These are phyloP conservation scores for Fusarium verrucosum DNA, from an alignment of 2,329 filamentous ascomycete genomes.

Conservation along the genomic window DNA sequence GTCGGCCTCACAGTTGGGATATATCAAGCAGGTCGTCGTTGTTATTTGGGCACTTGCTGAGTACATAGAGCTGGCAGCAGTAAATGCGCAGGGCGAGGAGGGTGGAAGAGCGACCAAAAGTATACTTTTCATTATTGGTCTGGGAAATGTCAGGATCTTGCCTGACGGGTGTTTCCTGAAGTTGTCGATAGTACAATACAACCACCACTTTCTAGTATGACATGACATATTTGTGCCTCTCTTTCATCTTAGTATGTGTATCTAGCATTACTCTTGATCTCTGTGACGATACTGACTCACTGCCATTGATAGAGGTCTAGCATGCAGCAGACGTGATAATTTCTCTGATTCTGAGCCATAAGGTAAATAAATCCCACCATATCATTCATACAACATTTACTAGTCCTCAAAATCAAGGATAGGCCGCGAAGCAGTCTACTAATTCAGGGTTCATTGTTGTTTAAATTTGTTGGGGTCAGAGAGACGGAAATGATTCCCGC, in stretches of 20 bases:
- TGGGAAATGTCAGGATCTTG: conserved; percentile 8
- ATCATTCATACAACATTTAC: too few species aligned
- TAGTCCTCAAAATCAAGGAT: too few species aligned
- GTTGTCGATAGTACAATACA: conserved; percentile 25
- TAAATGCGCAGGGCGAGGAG: conserved; percentile 10
- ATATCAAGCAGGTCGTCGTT: conserved; percentile 37
- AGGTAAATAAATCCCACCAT: not conserved
- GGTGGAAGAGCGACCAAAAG: conserved; percentile 26
- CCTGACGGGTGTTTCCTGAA: conserved; percentile 4
- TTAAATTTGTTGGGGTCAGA: too few species aligned
- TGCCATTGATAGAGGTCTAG: not conserved
- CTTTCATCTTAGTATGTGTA: not conserved
- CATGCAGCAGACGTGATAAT: not conserved
- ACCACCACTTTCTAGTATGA: conserved; percentile 13
- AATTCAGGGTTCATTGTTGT: too few species aligned
- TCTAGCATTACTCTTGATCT: too few species aligned
- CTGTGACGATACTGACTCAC: not conserved
- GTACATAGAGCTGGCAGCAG: conserved; percentile 40
- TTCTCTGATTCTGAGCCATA: too few species aligned
- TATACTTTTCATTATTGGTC: conserved; percentile 30
- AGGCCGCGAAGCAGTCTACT: too few species aligned
- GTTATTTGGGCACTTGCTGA: conserved; percentile 28
- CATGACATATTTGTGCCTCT: not conserved
- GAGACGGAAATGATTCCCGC: too few species aligned
- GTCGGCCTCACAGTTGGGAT: conserved; percentile 31